These are phyloP conservation scores for Macadamia integrifolia DNA, from an alignment of 164 flowering plant genomes.

Conservation along the genomic window DNA sequence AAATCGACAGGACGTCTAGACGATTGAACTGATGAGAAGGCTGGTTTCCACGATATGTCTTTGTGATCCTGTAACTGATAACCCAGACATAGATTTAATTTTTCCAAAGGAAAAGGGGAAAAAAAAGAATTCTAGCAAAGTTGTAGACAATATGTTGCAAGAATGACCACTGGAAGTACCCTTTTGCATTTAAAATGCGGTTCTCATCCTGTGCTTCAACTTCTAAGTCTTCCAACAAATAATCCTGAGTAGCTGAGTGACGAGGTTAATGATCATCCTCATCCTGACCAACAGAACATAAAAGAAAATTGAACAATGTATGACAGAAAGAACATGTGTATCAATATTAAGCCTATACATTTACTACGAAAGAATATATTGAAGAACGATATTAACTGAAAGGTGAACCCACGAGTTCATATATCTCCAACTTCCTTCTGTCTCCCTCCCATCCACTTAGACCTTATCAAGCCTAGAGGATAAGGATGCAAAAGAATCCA, in stretches of 20 bases:
- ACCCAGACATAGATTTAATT: not conserved
- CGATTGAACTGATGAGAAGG: conserved; percentile 42
- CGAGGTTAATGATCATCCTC: conserved; percentile 77
- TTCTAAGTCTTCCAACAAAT: conserved; percentile 82
- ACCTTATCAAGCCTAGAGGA: too few species aligned
- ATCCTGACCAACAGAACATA: conserved; percentile 42
- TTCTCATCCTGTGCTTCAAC: conserved; percentile 83
- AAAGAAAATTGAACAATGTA: not conserved
- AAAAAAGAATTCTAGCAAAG: not conserved
- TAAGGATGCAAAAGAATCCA: too few species aligned
- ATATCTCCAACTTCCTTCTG: too few species aligned
- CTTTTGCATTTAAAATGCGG: conserved; percentile 89
- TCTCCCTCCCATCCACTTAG: too few species aligned
- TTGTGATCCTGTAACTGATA: conserved; percentile 43
- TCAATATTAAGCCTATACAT: not conserved
- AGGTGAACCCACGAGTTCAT: too few species aligned
- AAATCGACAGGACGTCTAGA: conserved; percentile 53
- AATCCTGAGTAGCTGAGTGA: conserved; percentile 52
- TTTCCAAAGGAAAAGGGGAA: too few species aligned
- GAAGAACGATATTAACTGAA: too few species aligned
- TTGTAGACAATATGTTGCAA: not conserved
- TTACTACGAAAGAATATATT: too few species aligned
- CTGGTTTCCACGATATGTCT: conserved; percentile 55
- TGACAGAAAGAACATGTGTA: not conserved
- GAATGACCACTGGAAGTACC: conserved; percentile 30